These are phyloP conservation scores for Neckera pumila DNA, from an alignment of 225 moss, liverwort and hornwort genomes.

Conservation along the genomic window DNA sequence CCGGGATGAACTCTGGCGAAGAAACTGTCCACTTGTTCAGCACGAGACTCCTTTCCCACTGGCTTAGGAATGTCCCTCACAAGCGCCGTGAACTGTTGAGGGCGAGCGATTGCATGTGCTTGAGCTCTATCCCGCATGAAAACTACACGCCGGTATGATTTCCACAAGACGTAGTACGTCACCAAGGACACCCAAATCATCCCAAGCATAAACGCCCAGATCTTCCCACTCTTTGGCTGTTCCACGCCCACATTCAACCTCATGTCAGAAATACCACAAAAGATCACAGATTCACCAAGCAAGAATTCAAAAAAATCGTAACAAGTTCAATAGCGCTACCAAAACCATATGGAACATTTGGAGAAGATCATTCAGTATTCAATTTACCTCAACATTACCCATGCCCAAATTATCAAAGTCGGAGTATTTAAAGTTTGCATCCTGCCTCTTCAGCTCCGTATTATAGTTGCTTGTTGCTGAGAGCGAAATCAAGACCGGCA, in stretches of 20 bases:
- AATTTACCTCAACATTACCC: conserved; percentile 55
- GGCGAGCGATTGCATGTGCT: conserved; percentile 12
- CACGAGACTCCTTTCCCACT: conserved; percentile 25
- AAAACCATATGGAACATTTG: neutral
- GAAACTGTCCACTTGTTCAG: conserved; percentile 54
- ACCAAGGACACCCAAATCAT: conserved; percentile 61
- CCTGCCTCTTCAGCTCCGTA: neutral
- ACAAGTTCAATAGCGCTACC: too few relatives aligned
- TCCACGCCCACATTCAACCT: neutral
- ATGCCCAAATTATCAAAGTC: conserved; percentile 54
- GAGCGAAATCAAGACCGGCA: conserved; percentile 55
- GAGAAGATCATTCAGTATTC: neutral
- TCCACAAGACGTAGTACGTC: conserved; percentile 49
- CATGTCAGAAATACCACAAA: neutral
- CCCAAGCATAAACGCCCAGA: conserved; percentile 69
- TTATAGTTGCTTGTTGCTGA: conserved; percentile 39
- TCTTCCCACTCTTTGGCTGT: conserved; percentile 42
- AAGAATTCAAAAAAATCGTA: neutral
- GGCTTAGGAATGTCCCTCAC: conserved; percentile 75
- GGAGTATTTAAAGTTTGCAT: neutral
- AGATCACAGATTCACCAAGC: neutral
- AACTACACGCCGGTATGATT: conserved; percentile 50
- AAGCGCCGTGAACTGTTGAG: conserved; percentile 64
- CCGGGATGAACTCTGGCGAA: conserved; percentile 54
- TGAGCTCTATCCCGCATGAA: conserved; percentile 38